Evolutionary conservation across 2,329 filamentous ascomycete genomes (phyloP).

Genomic region (Trichoderma harzianum): DNA sequence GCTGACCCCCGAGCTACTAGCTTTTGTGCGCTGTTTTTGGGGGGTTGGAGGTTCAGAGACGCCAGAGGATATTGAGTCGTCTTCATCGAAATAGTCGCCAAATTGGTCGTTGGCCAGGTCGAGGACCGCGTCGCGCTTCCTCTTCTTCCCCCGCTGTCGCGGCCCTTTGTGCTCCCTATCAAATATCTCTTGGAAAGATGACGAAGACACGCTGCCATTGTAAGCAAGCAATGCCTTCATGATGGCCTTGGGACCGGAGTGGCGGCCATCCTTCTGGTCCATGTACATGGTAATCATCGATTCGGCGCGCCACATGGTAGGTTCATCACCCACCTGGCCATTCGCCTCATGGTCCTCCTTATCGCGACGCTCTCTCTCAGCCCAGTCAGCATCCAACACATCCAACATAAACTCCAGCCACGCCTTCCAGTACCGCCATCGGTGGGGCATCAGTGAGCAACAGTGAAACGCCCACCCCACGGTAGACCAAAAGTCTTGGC

Average conservation of each 20-base stretch:
- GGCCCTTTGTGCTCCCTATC: conserved; percentile 53
- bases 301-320: conserved; percentile 39
- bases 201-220: conserved; percentile 50
- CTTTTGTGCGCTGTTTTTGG: conserved; percentile 34
- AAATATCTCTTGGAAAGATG: conserved; percentile 64
- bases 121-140: conserved; percentile 46
- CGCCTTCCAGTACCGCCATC: conserved; percentile 78
- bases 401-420: conserved; percentile 81
- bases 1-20: conserved; percentile 22
- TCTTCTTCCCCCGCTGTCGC: conserved; percentile 43
- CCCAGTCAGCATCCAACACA: conserved; percentile 69
- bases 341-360: conserved; percentile 28
- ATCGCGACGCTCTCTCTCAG: conserved; percentile 53
- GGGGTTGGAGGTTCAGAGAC: conserved; percentile 46
- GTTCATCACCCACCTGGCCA: conserved; percentile 24
- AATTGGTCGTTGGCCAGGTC: conserved; percentile 59
- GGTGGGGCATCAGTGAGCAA: conserved; percentile 64
- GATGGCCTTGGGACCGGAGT: conserved; percentile 50
- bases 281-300: conserved; percentile 63
- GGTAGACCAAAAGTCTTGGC: conserved; percentile 83
- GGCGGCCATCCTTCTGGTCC: conserved; percentile 42
- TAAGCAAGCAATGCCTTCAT: conserved; percentile 67
- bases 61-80: conserved; percentile 50
- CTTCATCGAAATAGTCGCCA: conserved; percentile 55
- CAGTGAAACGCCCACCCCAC: conserved; percentile 95